Conservation (phyloP, 768 basidiomycete genomes). For the Mycena galericulata region DNA sequence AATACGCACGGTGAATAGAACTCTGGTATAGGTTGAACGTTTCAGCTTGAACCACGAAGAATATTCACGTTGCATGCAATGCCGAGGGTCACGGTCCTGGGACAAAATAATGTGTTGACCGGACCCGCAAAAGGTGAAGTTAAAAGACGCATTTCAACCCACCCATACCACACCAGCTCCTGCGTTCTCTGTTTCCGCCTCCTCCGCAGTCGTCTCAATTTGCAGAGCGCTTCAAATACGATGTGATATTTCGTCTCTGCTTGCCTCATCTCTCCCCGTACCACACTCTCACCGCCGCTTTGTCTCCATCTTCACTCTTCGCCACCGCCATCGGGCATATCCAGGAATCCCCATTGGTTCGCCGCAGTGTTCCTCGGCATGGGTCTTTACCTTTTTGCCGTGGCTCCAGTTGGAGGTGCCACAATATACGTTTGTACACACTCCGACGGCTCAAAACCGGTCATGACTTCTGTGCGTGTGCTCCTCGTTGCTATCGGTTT, state of each 20-base stretch:
- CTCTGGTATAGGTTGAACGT: no score
- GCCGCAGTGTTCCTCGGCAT: constrained; percentile 55
- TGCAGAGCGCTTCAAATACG: constrained; percentile 87
- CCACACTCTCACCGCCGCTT: constrained; percentile 50
- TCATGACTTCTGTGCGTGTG: constrained; percentile 66
- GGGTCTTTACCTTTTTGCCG: constrained; percentile 55
- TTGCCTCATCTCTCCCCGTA: constrained; percentile 66
- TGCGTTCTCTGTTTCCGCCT: constrained; percentile 52
- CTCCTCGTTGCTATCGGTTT: constrained; percentile 25
- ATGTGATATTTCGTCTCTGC: constrained; percentile 83
- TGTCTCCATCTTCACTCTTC: constrained; percentile 54
- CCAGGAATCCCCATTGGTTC: no score
- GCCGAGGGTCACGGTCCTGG: no score
- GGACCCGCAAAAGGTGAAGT: no score
- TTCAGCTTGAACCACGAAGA: no score
- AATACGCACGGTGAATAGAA: no score
- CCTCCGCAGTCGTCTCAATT: constrained; percentile 61
- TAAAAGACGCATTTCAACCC: constrained; percentile 33
- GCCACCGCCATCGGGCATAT: no score
- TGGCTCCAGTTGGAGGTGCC: constrained; percentile 53
- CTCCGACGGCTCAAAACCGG: constrained; percentile 50
- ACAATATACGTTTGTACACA: constrained; percentile 53
- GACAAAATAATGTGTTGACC: no score
- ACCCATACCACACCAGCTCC: constrained; percentile 44
- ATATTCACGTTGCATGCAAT: no score